Conservation (phyloP, 78 protist genomes). For the Creolimax fragrantissima region DNA sequence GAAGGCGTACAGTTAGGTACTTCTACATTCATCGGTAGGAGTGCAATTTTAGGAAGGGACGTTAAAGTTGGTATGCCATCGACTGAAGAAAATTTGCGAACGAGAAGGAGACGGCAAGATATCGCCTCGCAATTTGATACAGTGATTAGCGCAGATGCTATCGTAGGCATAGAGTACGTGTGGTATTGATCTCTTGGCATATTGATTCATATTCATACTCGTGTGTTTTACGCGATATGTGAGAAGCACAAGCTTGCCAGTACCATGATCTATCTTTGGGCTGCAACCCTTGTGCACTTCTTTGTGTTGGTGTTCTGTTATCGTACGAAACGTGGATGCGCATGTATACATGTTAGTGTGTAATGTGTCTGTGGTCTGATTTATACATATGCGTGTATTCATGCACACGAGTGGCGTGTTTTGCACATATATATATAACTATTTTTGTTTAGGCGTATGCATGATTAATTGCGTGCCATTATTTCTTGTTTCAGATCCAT, state of each 20-base stretch:
- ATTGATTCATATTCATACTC: neutral
- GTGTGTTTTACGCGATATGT: neutral
- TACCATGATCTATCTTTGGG: neutral
- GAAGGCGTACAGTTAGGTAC: neutral
- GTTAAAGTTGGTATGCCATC: neutral
- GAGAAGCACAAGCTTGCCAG: neutral
- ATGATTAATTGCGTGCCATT: too few species aligned
- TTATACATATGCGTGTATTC: too few species aligned
- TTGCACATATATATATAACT: neutral
- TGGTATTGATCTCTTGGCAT: neutral
- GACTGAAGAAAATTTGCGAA: neutral
- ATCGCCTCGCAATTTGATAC: neutral
- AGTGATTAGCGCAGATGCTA: neutral
- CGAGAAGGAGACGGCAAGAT: neutral
- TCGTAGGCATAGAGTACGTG: neutral
- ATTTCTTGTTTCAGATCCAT: too few species aligned
- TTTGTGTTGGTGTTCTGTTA: neutral
- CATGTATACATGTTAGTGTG: neutral
- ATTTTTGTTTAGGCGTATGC: too few species aligned
- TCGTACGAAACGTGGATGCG: neutral
- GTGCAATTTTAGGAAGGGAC: neutral
- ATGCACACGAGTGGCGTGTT: too few species aligned
- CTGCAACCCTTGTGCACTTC: neutral
- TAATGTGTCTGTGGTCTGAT: too few species aligned
- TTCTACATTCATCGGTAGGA: neutral